Base-by-base conservation (phyloP, 805 yeast genomes). In the Tetrapisispora iriomotensis region DNA sequence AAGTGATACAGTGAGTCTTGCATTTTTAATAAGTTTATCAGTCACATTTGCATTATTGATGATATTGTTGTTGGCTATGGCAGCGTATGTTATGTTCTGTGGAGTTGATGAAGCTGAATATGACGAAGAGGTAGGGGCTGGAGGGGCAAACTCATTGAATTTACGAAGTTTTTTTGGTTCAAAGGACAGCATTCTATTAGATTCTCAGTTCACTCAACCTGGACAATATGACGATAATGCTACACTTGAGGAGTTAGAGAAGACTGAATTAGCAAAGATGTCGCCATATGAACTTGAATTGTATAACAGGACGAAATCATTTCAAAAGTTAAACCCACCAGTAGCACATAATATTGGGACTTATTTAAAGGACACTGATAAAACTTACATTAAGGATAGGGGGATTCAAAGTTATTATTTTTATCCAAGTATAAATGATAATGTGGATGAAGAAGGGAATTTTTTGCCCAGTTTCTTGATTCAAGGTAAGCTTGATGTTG, bases 341-440 rank as follows among this genome's bases (percentile, higher is more conserved):
- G 40, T 47, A 17, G 51, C 56, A 1, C 52, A 54, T 36, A 54
- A 54, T 23, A 57, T 61, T 41, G 61, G 60, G 7, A 51, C 59
- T 3, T 59, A 45, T 39, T 45, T 56, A 27, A 51, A 49, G 19
- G 46, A 46, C 10, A 44, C 45, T 19, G 59, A 58, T 38, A 40
- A 44, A 22, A 54, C 53, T 32, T 48, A 53, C 34, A 53, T 61
- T 20, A 56, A 53, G 34, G 64, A 59, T 37, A 47, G 65, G 20
- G 65, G 65, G 4, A 54, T 61, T 15, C 64, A 60, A 45, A 52
- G 61, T 20, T 61, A 56, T 39, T 56, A 45, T 37, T 51, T 61
- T 25, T 41, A 59, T 25, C 62, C 64, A 4, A 56, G 60, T 29
- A 57, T 59, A 3, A 60, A 61, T 40, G 64, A 60, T 37, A 56